Evolutionary conservation across 1,284 basidiomycete species (phyloP), one percentile per base, ranked within the genome.

Genomic region (Schizophyllum amplum): DNA sequence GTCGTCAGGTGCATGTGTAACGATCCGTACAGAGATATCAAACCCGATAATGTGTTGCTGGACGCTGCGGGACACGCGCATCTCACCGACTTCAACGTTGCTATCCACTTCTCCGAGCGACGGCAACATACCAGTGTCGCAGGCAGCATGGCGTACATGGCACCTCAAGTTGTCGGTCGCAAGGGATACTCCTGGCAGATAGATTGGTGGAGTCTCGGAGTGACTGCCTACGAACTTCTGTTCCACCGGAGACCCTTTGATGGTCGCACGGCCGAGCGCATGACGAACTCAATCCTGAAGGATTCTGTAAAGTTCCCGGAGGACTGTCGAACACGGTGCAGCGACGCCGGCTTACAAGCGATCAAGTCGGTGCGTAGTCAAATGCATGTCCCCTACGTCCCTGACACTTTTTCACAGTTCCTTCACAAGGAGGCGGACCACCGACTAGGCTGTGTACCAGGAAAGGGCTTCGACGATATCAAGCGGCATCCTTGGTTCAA

Each of bases 111-210:
- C 69, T 94, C 94, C 5, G 88, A 93, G 57, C 79, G 87, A 51
- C 79, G 92, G 27, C 70, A 90, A 59, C 86, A 98, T 68, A 94
- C 91, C 1, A 94, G 92, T 57, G 90, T 99, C 4, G 96, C 94
- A 1, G 94, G 94, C 1, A 94, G 90, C 63, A 96, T 98, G 92
- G 95, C 96, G 0, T 99, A 99, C 74, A 99, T 99, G 96, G 94
- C 95, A 1, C 91, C 95, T 1, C 94, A 98, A 69, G 88, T 98
- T 20, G 79, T 98, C 52, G 79, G 74, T 52, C 74, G 77, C 61
- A 83, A 79, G 65, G 88, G 88, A 22, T 98, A 98, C 70, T 89
- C 89, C 9, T 94, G 90, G 78, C 86, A 87, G 26, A 84, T 92
- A 55, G 94, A 98, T 69, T 98, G 92, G 88, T 98, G 94, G 94